Conservation (phyloP, 208 protist genomes). For the Novymonas esmeraldas region DNA sequence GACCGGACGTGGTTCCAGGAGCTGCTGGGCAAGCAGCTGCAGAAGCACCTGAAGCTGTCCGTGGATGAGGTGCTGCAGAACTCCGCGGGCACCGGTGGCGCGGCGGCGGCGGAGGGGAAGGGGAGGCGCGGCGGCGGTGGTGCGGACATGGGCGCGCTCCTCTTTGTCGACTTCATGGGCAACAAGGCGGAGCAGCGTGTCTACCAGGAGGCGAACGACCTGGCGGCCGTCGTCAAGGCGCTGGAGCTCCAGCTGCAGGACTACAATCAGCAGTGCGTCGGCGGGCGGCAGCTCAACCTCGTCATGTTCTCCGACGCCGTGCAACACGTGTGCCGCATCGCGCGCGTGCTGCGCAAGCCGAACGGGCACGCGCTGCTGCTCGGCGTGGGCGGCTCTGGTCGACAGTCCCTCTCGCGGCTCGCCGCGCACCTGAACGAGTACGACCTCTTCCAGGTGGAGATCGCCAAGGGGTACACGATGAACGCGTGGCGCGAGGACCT, state of each 20-base stretch:
- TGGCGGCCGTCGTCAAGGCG: constrained; percentile 70
- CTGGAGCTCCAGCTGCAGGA: constrained; percentile 93
- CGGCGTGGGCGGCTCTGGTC: constrained; percentile 98
- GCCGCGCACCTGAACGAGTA: constrained; percentile 96
- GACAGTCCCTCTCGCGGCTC: constrained; percentile 96
- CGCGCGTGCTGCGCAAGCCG: constrained; percentile 95
- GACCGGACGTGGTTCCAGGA: constrained; percentile 95
- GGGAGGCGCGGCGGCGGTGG: neutral
- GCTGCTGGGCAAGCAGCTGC: constrained; percentile 73
- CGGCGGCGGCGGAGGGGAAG: neutral
- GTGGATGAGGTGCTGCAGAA: constrained; percentile 66
- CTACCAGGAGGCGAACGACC: constrained; percentile 93
- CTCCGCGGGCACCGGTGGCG: neutral
- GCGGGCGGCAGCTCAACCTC: constrained; percentile 91
- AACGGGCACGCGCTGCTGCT: constrained; percentile 97
- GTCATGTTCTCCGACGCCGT: constrained; percentile 98
- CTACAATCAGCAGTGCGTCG: constrained; percentile 90
- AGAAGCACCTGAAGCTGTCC: constrained; percentile 81
- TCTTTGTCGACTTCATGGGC: constrained; percentile 96
- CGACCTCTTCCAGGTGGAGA: constrained; percentile 95
- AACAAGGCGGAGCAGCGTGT: constrained; percentile 61
- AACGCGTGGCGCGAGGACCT: constrained; percentile 97
- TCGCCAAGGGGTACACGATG: constrained; percentile 96
- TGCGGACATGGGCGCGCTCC: constrained; percentile 32
- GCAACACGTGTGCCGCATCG: constrained; percentile 96